phyloP scores from a whole-genome alignment of 306 rosid species.

The Macrotyloma uniflorum region DNA sequence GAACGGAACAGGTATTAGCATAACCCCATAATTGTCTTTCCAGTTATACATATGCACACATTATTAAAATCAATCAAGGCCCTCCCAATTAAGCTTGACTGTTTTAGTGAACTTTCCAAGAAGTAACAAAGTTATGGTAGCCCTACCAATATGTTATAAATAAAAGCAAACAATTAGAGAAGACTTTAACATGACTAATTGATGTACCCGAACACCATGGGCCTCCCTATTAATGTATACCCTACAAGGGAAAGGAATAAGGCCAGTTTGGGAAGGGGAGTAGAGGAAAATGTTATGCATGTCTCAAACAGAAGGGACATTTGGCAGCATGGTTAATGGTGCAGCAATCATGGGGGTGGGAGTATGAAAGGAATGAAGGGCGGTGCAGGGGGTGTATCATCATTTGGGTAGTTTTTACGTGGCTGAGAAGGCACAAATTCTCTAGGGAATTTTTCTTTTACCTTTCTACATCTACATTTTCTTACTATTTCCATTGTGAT shows the following conservation, averaged over 20 bases:
- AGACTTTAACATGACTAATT: neutral
- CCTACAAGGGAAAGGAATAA: neutral
- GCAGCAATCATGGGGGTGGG: neutral
- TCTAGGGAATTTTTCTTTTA: neutral
- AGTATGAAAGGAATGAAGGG: neutral
- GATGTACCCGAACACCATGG: neutral
- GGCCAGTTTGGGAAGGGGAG: neutral
- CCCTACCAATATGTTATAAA: neutral
- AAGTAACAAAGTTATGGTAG: slow-evolving; percentile 5
- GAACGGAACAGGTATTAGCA: slow-evolving; percentile 7
- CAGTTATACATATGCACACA: too few species aligned
- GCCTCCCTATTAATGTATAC: neutral
- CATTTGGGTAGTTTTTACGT: neutral
- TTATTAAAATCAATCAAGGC: too few species aligned
- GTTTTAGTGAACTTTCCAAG: slow-evolving; percentile 78
- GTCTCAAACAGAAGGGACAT: neutral
- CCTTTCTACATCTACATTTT: too few species aligned
- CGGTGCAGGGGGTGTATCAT: neutral
- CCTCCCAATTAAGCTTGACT: slow-evolving; percentile 72
- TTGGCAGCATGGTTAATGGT: neutral
- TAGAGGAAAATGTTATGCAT: neutral
- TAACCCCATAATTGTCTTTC: too few species aligned
- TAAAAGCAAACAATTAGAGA: slow-evolving; percentile 11
- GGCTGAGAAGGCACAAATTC: neutral
- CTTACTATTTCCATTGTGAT: neutral